Evolutionary conservation across 2,329 filamentous ascomycete species (phyloP).

Genomic region (Sclerotinia trifoliorum): DNA sequence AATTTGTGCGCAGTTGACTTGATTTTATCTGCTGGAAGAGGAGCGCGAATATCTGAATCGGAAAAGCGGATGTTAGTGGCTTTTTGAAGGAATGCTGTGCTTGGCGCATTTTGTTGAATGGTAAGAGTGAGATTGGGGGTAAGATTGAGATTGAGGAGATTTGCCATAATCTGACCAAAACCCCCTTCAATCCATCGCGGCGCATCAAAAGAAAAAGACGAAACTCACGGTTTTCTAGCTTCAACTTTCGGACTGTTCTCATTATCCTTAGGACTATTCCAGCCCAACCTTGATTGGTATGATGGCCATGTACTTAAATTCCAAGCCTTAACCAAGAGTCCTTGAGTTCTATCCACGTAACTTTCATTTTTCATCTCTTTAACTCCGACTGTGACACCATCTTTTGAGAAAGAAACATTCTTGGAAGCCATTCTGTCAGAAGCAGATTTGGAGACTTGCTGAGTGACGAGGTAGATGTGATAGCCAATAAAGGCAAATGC

Average conservation of each 20-base stretch:
- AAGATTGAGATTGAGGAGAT: not conserved
- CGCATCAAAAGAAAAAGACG: not conserved
- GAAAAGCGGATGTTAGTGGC: not conserved
- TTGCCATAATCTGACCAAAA: not conserved
- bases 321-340: slow-evolving; percentile 65
- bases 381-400: slow-evolving; percentile 69
- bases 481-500: slow-evolving; percentile 65
- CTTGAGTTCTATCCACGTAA: slow-evolving; percentile 73
- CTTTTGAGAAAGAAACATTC: slow-evolving; percentile 73
- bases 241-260: slow-evolving; percentile 29
- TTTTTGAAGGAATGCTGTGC: not conserved
- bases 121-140: not conserved
- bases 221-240: slow-evolving; percentile 37
- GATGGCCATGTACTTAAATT: slow-evolving; percentile 48
- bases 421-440: slow-evolving; percentile 71
- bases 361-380: slow-evolving; percentile 67
- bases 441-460: slow-evolving; percentile 64
- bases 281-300: slow-evolving; percentile 40
- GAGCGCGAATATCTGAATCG: slow-evolving; percentile 9
- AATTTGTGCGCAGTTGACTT: not conserved
- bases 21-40: slow-evolving; percentile 9
- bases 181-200: not conserved
- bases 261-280: slow-evolving; percentile 37
- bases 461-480: slow-evolving; percentile 67
- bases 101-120: not conserved